Conservation (phyloP, 305 asterid genomes). For the Ajuga reptans region DNA sequence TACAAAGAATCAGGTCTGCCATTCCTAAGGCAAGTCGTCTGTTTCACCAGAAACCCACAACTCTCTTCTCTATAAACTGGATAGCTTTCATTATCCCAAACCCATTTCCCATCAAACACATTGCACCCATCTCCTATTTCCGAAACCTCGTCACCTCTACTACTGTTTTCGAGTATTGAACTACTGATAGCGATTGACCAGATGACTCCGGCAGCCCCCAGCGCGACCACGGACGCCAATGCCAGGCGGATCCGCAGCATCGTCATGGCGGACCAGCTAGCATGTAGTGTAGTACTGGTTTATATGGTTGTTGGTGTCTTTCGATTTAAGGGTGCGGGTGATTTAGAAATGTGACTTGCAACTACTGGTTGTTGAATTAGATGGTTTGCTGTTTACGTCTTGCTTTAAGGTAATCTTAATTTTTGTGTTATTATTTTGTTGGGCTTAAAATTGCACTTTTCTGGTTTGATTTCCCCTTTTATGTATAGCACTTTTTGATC, state of each 20-base stretch:
- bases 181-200: slow-evolving; percentile 13
- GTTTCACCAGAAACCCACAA: slow-evolving; percentile 63
- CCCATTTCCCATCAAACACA: slow-evolving; percentile 72
- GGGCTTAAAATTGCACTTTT: too few species aligned
- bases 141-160: slow-evolving; percentile 37
- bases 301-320: too few species aligned
- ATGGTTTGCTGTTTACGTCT: too few species aligned
- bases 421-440: too few species aligned
- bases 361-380: too few species aligned
- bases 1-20: slow-evolving; percentile 73
- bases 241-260: slow-evolving; percentile 43
- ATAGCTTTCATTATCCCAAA: slow-evolving; percentile 49
- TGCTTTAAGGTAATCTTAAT: too few species aligned
- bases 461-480: too few species aligned
- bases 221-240: slow-evolving; percentile 42
- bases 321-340: too few species aligned
- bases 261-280: slow-evolving; percentile 27
- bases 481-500: too few species aligned
- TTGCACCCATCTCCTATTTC: slow-evolving; percentile 57
- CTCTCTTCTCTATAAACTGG: slow-evolving; percentile 64
- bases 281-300: neutral
- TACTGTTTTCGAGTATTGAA: slow-evolving; percentile 8
- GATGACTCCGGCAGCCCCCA: slow-evolving; percentile 45
- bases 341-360: too few species aligned
- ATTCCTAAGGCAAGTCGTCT: slow-evolving; percentile 55